Evolutionary conservation across 2,329 filamentous ascomycete genomes (phyloP), one percentile per base, ranked within the genome.

Genomic region (Talaromyces sp.): DNA sequence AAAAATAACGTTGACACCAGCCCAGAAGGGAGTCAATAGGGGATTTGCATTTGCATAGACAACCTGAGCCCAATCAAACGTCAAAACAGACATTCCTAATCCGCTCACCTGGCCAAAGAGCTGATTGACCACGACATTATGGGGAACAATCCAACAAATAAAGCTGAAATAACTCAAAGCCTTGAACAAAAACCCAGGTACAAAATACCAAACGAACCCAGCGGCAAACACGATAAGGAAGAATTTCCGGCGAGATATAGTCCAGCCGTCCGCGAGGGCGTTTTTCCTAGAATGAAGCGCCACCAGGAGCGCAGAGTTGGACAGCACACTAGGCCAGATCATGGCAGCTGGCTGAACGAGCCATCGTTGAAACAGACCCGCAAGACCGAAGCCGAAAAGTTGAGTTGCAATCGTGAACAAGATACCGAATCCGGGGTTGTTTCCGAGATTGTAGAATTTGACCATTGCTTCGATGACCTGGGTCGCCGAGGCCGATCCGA

Each of bases 11-110:
- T 78, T 78, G 5, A 67, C 61, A 5, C 67, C 71, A 33, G 66
- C 73, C 72, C 67, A 76, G 57, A 72, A 89, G 9, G 87, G 87
- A 3, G 86, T 84, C 48, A 89, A 82, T 11, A 89, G 74, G 15
- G 87, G 87, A 13, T 84, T 88, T 19, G 84, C 82, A 45, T 88
- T 78, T 54, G 83, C 89, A 61, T 84, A 88, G 11, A 86, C 80
- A 40, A 60, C 53, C 67, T 89, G 85, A 3, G 85, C 86, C 86
- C 87, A 89, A 74, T 90, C 88, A 65, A 90, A 89, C 0, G 87
- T 89, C 58, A 91, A 80, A 1, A 88, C 84, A 4, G 89, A 75
- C 60, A 91, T 70, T 0, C 84, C 87, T 5, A 91, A 64, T 0
- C 88, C 88, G 0, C 84, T 87, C 37, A 77, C 77, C 17, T 86